Percentiles rank a stretch among this genome's conserved stretches.
These are phyloP conservation scores for Kwoniella mangroviensis DNA, from an alignment of 768 basidiomycete species.

Conservation along the genomic window DNA sequence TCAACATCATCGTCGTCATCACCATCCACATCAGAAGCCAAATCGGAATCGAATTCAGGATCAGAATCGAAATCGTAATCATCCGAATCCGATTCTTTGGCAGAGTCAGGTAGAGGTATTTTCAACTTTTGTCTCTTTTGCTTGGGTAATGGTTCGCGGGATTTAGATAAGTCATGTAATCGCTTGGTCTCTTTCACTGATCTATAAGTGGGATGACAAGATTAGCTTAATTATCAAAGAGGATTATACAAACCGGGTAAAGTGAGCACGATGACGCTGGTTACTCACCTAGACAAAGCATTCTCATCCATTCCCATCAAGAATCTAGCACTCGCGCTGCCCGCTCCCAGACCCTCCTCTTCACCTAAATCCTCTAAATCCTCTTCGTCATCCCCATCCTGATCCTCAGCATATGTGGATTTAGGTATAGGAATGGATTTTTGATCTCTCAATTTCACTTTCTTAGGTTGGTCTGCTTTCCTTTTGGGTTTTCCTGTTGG, in stretches of 20 bases:
- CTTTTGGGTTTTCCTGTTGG: constrained; percentile 47
- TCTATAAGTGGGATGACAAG: constrained; percentile 59
- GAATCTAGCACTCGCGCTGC: constrained; percentile 67
- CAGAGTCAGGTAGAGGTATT: constrained; percentile 58
- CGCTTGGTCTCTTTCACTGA: constrained; percentile 82
- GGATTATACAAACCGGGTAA: too few relatives aligned
- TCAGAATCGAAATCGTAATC: constrained; percentile 66
- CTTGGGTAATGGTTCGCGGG: constrained; percentile 60
- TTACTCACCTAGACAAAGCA: constrained; percentile 75
- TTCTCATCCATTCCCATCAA: constrained; percentile 72
- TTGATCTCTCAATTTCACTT: constrained; percentile 55
- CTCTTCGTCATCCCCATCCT: constrained; percentile 71
- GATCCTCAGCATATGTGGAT: constrained; percentile 60
- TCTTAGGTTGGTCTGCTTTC: constrained; percentile 51
- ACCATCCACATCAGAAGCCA: constrained; percentile 56
- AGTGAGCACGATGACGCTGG: background rate
- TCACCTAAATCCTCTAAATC: constrained; percentile 69
- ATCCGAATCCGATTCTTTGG: constrained; percentile 63
- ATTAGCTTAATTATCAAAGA: constrained; percentile 21
- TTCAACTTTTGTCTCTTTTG: constrained; percentile 59
- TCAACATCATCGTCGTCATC: constrained; percentile 25
- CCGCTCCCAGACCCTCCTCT: constrained; percentile 50
- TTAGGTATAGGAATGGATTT: constrained; percentile 53
- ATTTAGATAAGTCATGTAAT: constrained; percentile 69
- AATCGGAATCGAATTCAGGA: constrained; percentile 60